Evolutionary conservation across 140 eudicot genomes (phyloP), one percentile per base, ranked within the genome.

Genomic region (Stevia rebaudiana): DNA sequence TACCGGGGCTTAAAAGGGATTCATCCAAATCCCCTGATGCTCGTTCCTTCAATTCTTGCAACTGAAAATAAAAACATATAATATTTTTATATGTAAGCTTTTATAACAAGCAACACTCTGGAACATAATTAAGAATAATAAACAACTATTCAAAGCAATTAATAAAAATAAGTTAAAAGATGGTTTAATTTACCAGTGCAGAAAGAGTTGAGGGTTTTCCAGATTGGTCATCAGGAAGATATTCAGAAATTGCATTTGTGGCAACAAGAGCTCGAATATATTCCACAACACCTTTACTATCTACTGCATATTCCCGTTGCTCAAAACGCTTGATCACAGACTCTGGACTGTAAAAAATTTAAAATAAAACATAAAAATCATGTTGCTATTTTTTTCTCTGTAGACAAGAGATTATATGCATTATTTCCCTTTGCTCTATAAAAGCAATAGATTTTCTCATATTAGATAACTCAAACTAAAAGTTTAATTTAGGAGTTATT

Each of bases 151-250:
- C 48, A 19, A 33, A 18, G 11, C 17, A 18, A 25, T 13, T 36
- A 55, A 55, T 28, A 55, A 55, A 28, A 2, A 28, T 22, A 55
- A 52, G 16, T 9, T 11, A 33, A 33, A 33, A 35, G 25, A 59
- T 23, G 19, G 25, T 1, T 11, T 19, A 17, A 39, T 47, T 57
- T 83, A 87, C 95, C 86, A 87, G 68, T 19, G 84, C 69, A 64
- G 92, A 87, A 81, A 87, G 95, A 74, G 71, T 77, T 37, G 92
- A 75, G 49, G 95, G 89, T 68, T 84, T 84, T 68, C 92, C 95
- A 9, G 86, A 79, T 72, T 87, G 69, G 23, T 87, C 92, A 72
- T 87, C 86, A 41, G 92, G 84, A 68, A 87, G 81, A 77, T 81
- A 87, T 21, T 87, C 87, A 61, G 92, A 76, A 61, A 87, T 84